Conservation (phyloP, 2,329 filamentous ascomycete species). For the Madurella mycetomatis region DNA sequence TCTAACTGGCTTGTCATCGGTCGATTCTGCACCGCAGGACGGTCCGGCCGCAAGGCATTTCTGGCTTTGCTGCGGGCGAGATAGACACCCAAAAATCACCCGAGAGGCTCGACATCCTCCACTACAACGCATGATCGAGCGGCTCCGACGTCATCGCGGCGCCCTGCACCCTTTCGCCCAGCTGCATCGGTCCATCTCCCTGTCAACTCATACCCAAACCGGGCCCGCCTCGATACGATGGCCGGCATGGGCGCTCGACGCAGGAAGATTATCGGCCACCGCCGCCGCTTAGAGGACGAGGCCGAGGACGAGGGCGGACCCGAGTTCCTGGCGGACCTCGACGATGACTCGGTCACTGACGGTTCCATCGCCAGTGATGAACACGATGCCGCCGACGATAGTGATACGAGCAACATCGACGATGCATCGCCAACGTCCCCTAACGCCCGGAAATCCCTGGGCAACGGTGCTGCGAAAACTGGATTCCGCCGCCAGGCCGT, state of each 20-base stretch:
- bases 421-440: conserved; percentile 50
- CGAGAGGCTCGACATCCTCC: conserved; percentile 11
- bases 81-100: conserved; percentile 6
- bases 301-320: conserved; percentile 62
- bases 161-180: conserved; percentile 21
- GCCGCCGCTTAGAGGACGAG: conserved; percentile 66
- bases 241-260: conserved; percentile 43
- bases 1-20: neutral
- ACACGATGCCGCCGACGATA: conserved; percentile 54
- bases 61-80: conserved; percentile 1
- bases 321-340: conserved; percentile 49
- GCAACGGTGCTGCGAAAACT: conserved; percentile 39
- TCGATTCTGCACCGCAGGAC: conserved; percentile 21
- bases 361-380: conserved; percentile 61
- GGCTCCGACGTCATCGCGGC: conserved; percentile 20
- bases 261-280: conserved; percentile 62
- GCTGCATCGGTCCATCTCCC: conserved; percentile 14
- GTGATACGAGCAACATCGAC: conserved; percentile 60
- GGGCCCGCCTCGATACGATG: conserved; percentile 19
- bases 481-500: conserved; percentile 23
- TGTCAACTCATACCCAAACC: conserved; percentile 9
- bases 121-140: conserved; percentile 20
- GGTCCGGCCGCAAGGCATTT: conserved; percentile 14
- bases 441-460: conserved; percentile 37
- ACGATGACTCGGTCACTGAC: conserved; percentile 63